Conservation (phyloP, 2,329 filamentous ascomycete species). For the Cladosporium cucumerinum region DNA sequence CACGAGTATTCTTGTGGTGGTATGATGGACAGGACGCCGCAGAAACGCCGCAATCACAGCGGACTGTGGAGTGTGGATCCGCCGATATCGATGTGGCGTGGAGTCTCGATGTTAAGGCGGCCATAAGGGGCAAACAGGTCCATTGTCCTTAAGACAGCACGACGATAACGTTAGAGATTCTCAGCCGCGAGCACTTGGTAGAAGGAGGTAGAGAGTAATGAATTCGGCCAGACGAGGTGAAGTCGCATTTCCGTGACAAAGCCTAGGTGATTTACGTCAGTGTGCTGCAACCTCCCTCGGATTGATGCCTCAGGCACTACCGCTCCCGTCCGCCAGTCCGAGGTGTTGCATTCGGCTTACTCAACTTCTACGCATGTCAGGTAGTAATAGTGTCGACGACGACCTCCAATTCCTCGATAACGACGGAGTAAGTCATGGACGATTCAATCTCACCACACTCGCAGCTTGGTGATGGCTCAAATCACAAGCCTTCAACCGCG, state of each 20-base stretch:
- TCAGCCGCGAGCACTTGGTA: not conserved
- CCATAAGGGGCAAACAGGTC: not conserved
- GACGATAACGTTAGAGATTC: not conserved
- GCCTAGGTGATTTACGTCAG: not conserved
- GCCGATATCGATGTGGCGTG: not conserved
- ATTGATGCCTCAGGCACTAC: not conserved
- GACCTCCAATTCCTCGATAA: not conserved
- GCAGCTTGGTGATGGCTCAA: slow-evolving; percentile 2
- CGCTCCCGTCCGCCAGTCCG: not conserved
- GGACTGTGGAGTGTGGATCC: slow-evolving; percentile 14
- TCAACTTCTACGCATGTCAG: not conserved
- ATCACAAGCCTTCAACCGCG: slow-evolving; percentile 1
- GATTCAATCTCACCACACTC: slow-evolving; percentile 5
- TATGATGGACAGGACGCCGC: slow-evolving; percentile 2
- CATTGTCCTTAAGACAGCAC: not conserved
- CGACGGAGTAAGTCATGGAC: slow-evolving; percentile 1
- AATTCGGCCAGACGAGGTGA: not conserved
- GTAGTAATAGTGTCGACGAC: not conserved
- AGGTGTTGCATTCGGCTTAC: slow-evolving; percentile 7
- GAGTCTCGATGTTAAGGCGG: not conserved
- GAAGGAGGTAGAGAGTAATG: not conserved
- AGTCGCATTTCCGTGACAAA: not conserved
- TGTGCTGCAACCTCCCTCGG: not conserved
- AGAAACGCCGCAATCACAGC: slow-evolving; percentile 9
- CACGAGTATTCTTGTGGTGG: not conserved